Evolutionary conservation across 2,329 filamentous ascomycete genomes (phyloP).

Genomic region (Sporothrix pallida): DNA sequence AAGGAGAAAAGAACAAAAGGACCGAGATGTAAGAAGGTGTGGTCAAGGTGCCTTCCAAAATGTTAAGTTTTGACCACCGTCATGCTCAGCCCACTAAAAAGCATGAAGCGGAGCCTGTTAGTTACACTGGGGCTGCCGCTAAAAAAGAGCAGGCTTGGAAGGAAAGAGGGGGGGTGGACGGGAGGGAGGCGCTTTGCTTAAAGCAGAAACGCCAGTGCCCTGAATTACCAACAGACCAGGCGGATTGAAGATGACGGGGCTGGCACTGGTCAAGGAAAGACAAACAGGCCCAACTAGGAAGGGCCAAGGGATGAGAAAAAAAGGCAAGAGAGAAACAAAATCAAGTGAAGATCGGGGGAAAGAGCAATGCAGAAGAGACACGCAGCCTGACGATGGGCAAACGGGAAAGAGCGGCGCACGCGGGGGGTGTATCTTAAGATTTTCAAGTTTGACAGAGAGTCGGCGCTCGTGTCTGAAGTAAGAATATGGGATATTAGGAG

Average conservation of each 20-base stretch:
- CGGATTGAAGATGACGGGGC: neutral
- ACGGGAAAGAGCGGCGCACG: conserved; percentile 3
- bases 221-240: conserved; percentile 21
- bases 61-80: conserved; percentile 33
- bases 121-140: conserved; percentile 30
- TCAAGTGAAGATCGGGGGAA: neutral
- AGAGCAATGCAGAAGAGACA: neutral
- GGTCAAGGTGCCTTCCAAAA: conserved; percentile 33
- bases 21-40: conserved; percentile 14
- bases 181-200: conserved; percentile 30
- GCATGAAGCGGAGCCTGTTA: conserved; percentile 28
- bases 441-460: neutral
- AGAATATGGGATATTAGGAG: neutral
- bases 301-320: conserved; percentile 20
- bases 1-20: conserved; percentile 21
- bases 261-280: neutral
- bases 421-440: neutral
- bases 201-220: conserved; percentile 19
- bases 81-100: conserved; percentile 34
- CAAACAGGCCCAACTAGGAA: conserved; percentile 9
- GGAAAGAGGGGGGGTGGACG: conserved; percentile 24
- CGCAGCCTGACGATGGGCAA: neutral
- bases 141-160: conserved; percentile 31
- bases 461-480: neutral
- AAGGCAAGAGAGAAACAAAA: conserved; percentile 10